phyloP scores from a whole-genome alignment of 2,329 filamentous ascomycete species.

The Hymenoscyphus salicellus region DNA sequence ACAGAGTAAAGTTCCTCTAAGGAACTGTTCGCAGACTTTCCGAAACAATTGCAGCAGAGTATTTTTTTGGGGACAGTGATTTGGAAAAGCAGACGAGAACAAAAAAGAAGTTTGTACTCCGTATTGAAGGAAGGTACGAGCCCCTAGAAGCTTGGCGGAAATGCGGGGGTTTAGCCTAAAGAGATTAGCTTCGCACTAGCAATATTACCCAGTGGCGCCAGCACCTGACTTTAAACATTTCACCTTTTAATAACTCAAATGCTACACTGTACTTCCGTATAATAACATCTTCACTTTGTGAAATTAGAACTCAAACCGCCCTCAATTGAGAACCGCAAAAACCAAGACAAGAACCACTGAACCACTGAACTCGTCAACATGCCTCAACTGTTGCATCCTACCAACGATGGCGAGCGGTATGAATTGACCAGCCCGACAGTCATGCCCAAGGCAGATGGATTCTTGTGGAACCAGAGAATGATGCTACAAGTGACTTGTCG shows the following conservation, averaged over 20 bases:
- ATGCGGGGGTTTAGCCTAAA: background rate
- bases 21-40: no score
- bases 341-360: background rate
- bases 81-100: background rate
- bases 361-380: background rate
- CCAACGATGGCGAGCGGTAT: constrained; percentile 51
- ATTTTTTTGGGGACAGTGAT: background rate
- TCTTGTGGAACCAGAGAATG: constrained; percentile 60
- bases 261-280: background rate
- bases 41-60: background rate
- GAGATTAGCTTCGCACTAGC: background rate
- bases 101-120: background rate
- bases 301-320: background rate
- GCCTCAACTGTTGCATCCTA: constrained; percentile 25
- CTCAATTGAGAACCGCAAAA: background rate
- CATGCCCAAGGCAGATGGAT: constrained; percentile 54
- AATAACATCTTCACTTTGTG: background rate
- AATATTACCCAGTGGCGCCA: background rate
- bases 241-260: background rate
- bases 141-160: background rate
- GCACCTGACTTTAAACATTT: background rate
- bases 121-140: background rate
- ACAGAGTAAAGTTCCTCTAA: no score
- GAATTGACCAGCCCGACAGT: constrained; percentile 54
- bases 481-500: constrained; percentile 59